Evolutionary conservation across 495 filamentous ascomycete genomes (phyloP).

Genomic region (Cairneyella variabilis): DNA sequence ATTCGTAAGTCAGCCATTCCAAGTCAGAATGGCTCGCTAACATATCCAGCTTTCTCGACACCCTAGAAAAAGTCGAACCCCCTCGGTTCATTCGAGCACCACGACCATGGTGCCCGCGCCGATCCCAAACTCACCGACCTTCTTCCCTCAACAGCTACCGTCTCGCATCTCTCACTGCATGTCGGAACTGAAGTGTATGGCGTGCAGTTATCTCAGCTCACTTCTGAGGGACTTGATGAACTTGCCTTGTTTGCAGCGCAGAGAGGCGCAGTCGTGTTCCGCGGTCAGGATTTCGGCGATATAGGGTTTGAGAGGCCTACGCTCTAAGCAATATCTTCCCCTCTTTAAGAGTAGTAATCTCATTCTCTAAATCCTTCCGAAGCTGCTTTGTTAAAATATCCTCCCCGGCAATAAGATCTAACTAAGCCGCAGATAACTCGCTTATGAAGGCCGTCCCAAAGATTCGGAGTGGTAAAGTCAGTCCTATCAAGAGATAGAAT

Average conservation of each 20-base stretch:
- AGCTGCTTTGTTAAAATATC: constrained; percentile 27
- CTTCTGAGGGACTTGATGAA: background rate
- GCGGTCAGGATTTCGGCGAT: too few relatives aligned
- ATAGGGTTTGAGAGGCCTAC: too few relatives aligned
- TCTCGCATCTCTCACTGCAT: background rate
- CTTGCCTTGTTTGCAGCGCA: background rate
- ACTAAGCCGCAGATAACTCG: constrained; percentile 31
- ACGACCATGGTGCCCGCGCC: background rate
- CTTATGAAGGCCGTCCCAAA: constrained; percentile 1
- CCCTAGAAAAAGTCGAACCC: background rate
- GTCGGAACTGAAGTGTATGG: background rate
- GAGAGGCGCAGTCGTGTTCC: too few relatives aligned
- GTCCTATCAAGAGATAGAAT: constrained; percentile 1
- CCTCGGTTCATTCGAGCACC: background rate
- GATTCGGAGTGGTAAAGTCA: background rate
- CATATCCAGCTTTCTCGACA: background rate
- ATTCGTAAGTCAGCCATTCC: background rate
- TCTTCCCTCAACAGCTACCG: background rate
- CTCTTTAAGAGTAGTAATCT: constrained; percentile 37
- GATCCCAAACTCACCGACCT: background rate
- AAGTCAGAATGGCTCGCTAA: background rate
- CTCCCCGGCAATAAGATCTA: constrained; percentile 47
- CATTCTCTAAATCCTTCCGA: constrained; percentile 32
- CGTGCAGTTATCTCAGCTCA: background rate
- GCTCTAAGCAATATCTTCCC: constrained; percentile 16